Evolutionary conservation across 129 eudicot genomes (phyloP), one percentile per base, ranked within the genome.

Genomic region (Centaurea solstitialis): DNA sequence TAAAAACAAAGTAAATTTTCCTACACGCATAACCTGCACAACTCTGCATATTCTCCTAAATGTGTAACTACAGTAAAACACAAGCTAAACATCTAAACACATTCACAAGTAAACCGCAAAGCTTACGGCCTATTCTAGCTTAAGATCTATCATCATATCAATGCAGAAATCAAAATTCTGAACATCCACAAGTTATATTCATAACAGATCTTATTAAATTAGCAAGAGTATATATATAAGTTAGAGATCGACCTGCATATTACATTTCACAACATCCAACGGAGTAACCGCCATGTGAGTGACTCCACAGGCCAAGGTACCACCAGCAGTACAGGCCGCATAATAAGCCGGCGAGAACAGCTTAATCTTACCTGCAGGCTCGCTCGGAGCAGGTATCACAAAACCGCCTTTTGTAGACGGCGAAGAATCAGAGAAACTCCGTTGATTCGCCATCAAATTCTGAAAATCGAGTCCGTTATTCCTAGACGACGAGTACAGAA

Each of bases 211-310:
- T 57, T n/a, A n/a, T 17, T 50, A 50, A 57, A 72, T 7, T 5
- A 12, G 7, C 45, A 66, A 9, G 38, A 41, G 37, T 35, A 40
- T n/a, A n/a, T n/a, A n/a, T n/a, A n/a, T 7, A 5, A 11, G 26
- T 47, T 13, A 12, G 30, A 80, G 35, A 4, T 9, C 39, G 68
- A 88, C 98, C 98, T 94, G 98, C 98, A 94, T 94, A 37, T 94
- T 94, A 79, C 97, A 90, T 75, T 94, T 94, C 81, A 94, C 91
- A 70, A 94, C 85, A 92, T 94, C 98, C 20, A 94, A 87, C 39
- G 98, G 98, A 61, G 98, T 94, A 69, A 92, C 83, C 40, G 94
- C 91, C 75, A 75, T 89, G 76, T 94, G 98, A 81, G 98, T 90
- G 23, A 80, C 73, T 30, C 97, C 92, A 41, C 96, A 90, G 70